Conservation (phyloP, 1,284 basidiomycete species). For the Meripilus lineatus region DNA sequence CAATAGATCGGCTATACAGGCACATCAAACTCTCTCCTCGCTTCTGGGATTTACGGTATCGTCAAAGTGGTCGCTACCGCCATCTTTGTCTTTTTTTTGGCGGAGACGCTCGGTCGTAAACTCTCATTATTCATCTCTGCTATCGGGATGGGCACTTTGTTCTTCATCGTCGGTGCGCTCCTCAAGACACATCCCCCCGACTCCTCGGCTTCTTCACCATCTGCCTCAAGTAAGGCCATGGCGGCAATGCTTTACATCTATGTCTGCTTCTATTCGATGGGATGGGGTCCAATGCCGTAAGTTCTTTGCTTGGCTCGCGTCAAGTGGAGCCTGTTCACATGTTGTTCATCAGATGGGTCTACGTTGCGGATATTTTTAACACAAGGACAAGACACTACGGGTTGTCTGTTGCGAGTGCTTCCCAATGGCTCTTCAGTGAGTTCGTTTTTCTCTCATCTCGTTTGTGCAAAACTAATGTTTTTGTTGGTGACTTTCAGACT, state of each 20-base stretch:
- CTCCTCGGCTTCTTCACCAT: conserved; percentile 26
- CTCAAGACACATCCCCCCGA: conserved; percentile 69
- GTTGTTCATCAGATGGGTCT: conserved; percentile 59
- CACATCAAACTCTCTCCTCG: conserved; percentile 59
- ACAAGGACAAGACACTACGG: conserved; percentile 79
- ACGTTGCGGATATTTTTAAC: conserved; percentile 79
- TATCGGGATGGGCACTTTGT: conserved; percentile 50
- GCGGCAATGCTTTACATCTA: conserved; percentile 75
- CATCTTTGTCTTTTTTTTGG: conserved; percentile 55
- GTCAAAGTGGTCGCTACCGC: conserved; percentile 71
- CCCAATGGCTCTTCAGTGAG: conserved; percentile 79
- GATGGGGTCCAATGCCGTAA: conserved; percentile 26
- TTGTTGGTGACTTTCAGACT: conserved; percentile 39
- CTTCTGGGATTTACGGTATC: conserved; percentile 80
- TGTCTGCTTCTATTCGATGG: conserved; percentile 74
- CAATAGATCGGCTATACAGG: conserved; percentile 60
- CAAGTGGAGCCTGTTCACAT: neutral
- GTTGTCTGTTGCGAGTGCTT: conserved; percentile 61
- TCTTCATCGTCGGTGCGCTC: conserved; percentile 69
- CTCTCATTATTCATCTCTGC: conserved; percentile 62
- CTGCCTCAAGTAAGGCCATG: conserved; percentile 60
- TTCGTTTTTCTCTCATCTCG: conserved; percentile 13
- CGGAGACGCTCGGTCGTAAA: conserved; percentile 53
- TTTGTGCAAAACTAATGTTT: conserved; percentile 2
- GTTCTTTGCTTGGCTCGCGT: neutral